Conservation (phyloP, 2,329 filamentous ascomycete genomes). For the Hypoxylon sp. region DNA sequence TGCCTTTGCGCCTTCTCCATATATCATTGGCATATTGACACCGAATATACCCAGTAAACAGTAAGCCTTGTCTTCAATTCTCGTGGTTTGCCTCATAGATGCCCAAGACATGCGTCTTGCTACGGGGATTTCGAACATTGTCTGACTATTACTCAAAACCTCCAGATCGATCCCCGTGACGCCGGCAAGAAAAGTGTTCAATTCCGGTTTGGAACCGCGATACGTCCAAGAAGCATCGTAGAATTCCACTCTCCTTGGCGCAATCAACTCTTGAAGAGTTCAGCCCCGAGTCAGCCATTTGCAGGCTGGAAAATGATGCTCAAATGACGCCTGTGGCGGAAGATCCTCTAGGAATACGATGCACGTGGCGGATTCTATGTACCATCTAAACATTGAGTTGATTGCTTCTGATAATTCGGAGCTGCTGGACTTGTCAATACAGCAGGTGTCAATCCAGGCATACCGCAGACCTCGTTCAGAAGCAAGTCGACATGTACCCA, state of each 20-base stretch:
- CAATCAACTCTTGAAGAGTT: slow-evolving; percentile 48
- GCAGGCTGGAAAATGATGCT: slow-evolving; percentile 15
- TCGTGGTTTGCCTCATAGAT: slow-evolving; percentile 42
- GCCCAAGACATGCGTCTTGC: slow-evolving; percentile 49
- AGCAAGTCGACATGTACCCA: slow-evolving; percentile 30
- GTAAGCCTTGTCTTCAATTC: slow-evolving; percentile 49
- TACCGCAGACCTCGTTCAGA: slow-evolving; percentile 31
- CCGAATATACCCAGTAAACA: slow-evolving; percentile 49
- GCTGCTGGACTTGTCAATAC: slow-evolving; percentile 46
- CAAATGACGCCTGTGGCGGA: neutral
- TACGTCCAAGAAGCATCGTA: slow-evolving; percentile 37
- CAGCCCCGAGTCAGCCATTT: slow-evolving; percentile 44
- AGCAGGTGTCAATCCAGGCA: slow-evolving; percentile 47
- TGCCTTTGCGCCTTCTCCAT: slow-evolving; percentile 47
- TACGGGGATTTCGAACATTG: slow-evolving; percentile 35
- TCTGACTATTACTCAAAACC: slow-evolving; percentile 28
- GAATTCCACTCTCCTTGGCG: slow-evolving; percentile 41
- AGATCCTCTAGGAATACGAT: slow-evolving; percentile 42
- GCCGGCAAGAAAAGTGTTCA: slow-evolving; percentile 31
- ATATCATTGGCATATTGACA: slow-evolving; percentile 49
- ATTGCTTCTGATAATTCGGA: slow-evolving; percentile 46
- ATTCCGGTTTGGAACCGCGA: slow-evolving; percentile 35
- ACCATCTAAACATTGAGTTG: slow-evolving; percentile 48
- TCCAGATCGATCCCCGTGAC: slow-evolving; percentile 41
- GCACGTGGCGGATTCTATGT: slow-evolving; percentile 36